phyloP scores from a whole-genome alignment of 257 asterid species.

The Solanum sejunctum region DNA sequence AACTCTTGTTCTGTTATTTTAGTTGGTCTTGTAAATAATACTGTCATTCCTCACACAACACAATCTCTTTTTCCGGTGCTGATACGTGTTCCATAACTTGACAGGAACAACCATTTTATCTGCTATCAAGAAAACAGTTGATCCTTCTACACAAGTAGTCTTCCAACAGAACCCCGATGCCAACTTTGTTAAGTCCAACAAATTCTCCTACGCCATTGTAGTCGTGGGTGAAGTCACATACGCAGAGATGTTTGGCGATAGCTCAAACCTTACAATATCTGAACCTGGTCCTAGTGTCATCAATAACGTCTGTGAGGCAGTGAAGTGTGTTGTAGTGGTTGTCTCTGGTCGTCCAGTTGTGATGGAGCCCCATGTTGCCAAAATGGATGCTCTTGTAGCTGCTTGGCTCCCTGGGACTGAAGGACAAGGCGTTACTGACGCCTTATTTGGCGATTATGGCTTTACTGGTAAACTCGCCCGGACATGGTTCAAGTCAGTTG shows the following conservation, averaged over 20 bases:
- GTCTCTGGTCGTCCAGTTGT: constrained; percentile 82
- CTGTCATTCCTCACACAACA: neutral
- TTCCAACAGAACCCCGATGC: constrained; percentile 40
- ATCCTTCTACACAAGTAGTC: constrained; percentile 59
- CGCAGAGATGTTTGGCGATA: constrained; percentile 60
- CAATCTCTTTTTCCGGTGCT: neutral
- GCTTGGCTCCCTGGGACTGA: constrained; percentile 91
- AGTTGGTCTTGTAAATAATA: neutral
- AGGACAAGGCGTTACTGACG: constrained; percentile 71
- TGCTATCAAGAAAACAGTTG: constrained; percentile 56
- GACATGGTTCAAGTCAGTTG: constrained; percentile 66
- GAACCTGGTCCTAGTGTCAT: constrained; percentile 56
- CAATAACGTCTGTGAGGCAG: constrained; percentile 38
- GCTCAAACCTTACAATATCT: constrained; percentile 36
- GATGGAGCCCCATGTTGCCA: constrained; percentile 37
- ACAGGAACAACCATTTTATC: constrained; percentile 70
- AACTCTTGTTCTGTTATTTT: neutral
- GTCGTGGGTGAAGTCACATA: constrained; percentile 73
- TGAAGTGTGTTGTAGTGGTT: constrained; percentile 52
- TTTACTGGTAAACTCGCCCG: constrained; percentile 78
- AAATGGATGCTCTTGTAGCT: constrained; percentile 63
- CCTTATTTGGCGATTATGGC: constrained; percentile 52
- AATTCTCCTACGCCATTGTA: constrained; percentile 55
- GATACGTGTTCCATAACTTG: neutral
- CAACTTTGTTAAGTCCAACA: constrained; percentile 27